Base-by-base conservation (phyloP, 2,329 filamentous ascomycete species). In the Cytospora piceicola region DNA sequence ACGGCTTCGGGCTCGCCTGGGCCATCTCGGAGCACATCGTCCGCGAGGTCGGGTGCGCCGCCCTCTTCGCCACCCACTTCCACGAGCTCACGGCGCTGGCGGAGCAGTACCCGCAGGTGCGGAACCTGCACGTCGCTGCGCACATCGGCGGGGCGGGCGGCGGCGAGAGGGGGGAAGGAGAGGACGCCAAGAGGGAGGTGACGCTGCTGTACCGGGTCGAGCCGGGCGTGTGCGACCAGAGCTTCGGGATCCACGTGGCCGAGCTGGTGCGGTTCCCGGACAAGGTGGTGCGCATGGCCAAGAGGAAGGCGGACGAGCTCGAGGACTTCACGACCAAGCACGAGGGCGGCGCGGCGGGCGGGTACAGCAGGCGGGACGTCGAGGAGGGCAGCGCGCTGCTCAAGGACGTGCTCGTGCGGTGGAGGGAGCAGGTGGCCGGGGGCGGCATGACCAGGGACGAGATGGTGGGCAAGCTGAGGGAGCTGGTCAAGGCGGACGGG, bases 271-370 rank as follows among this genome's bases (percentile, higher is more conserved):
- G 94, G 54, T 99, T 99, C 80, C 95, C 95, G 0, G 90, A 93
- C 72, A 99, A 99, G 80, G 96, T 99, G 20, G 91, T 99, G 67
- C 93, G 93, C 69, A 99, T 99, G 96, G 95, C 95, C n/a, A 96
- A 96, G 80, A 88, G 95, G 72, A 99, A 99, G 81, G 95, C 95
- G 0, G 95, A 98, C 77, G 96, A 99, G 82, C 84, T 99, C 42
- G 95, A 99, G 77, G 95, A 99, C 76, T 99, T 99, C 73, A 91
- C 91, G 0, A 86, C 86, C 59, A 94, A 93, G 79, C 88, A 92
- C 72, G 89, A 91, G 68, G 83, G 84, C 54, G 73, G 77, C 3
- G 74, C 78, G 1, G 72, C 82, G 8, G 81, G 82, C 9, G 80
- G 86, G 70, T 93, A 92, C 75, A 90, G 85, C 69, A 93, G 93